phyloP scores from a whole-genome alignment of 768 basidiomycete species.

The Tulasnella sp. region DNA sequence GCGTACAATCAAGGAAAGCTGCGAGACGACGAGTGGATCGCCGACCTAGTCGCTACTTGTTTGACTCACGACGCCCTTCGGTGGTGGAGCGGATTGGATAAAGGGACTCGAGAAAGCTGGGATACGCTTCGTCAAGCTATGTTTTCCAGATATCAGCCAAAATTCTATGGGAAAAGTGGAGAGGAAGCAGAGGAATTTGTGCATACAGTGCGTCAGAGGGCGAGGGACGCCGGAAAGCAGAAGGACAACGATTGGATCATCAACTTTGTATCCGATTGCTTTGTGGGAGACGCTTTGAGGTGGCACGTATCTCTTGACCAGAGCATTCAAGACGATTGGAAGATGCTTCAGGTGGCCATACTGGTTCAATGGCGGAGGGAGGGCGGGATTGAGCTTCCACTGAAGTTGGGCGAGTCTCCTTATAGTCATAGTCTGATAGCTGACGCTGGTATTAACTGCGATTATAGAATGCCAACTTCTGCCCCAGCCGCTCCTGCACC shows the following conservation, averaged over 20 bases:
- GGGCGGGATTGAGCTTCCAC: neutral
- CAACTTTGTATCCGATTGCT: neutral
- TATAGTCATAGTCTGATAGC: neutral
- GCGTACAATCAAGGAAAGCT: conserved; percentile 25
- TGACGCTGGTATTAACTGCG: neutral
- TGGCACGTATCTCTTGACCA: conserved; percentile 12
- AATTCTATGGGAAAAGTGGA: conserved; percentile 3
- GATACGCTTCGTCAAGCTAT: neutral
- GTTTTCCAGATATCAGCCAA: neutral
- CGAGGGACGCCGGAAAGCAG: conserved; percentile 7
- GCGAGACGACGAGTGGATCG: conserved; percentile 11
- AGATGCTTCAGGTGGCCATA: neutral
- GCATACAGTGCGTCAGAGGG: conserved; percentile 1
- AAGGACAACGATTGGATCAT: conserved; percentile 20
- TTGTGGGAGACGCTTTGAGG: neutral
- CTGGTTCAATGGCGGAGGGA: neutral
- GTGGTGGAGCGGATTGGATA: conserved; percentile 4
- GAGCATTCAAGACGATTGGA: neutral
- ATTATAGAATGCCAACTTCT: neutral
- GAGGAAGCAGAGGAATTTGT: conserved; percentile 17
- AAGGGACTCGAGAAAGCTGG: neutral
- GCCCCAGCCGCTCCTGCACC: neutral
- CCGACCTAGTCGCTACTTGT: neutral
- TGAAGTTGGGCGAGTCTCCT: neutral
- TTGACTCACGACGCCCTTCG: neutral